Evolutionary conservation across 352 stramenopile genomes (phyloP), one percentile per base, ranked within the genome.

Genomic region (Phytophthora rubi): DNA sequence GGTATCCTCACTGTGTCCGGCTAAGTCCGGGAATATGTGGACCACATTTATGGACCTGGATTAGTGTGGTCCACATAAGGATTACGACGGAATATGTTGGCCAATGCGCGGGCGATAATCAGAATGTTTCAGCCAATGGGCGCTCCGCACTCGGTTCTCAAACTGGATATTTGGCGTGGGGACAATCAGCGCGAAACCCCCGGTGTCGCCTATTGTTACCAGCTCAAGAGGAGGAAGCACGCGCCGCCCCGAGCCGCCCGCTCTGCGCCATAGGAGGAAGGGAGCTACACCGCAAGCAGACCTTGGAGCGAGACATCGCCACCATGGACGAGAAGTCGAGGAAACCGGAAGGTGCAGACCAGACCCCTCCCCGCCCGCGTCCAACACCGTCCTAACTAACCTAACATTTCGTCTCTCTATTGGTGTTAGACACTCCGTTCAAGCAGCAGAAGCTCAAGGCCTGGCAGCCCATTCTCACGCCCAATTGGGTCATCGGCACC

Each of bases 391-490:
- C 3, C 9, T 15, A 39, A 39, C 33, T 15, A 39, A 39, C 33
- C 33, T 39, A 6, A 28, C 48, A 2, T 57, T 13, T 30, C 15
- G 16, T 33, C 5, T 42, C 32, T 16, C 42, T n/a, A 42, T 33
- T 13, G 49, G 18, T 23, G 13, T 13, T 37, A 94, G 88, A 96
- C 76, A 96, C 86, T 42, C 88, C 86, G 47, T 96, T 96, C 69
- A 96, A 96, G 77, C 88, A 96, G 80, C 88, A 96, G 68, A 93
- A 92, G 79, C 83, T 96, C 63, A 95, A 97, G 69, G 90, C 97
- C 39, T 99, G 97, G 96, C 93, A 99, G 83, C 97, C 98, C 8
- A 97, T 99, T 55, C 77, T 99, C 28, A 98, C 97, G 77, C 97
- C 98, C 47, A 95, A 89, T 62, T 99, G 91, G 90, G 94, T 99